Evolutionary conservation across 2,329 filamentous ascomycete genomes (phyloP), one percentile per base, ranked within the genome.

Genomic region (Verticillium tricorpus): DNA sequence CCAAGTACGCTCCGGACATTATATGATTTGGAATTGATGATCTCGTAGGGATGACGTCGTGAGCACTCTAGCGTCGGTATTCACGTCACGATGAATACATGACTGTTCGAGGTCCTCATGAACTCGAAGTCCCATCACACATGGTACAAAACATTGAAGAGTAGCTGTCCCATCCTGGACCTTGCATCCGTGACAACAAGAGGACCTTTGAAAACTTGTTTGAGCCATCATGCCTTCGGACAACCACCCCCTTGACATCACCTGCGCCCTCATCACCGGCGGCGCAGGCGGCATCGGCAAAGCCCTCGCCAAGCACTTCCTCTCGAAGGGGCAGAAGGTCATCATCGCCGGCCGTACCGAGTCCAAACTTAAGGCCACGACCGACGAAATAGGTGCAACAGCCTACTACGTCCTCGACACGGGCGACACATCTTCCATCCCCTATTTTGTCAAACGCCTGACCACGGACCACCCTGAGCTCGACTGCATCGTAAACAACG

Each of bases 401-500:
- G 78, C 73, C 0, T 87, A 85, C 67, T 85, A 85, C 63, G 76
- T 79, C 0, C 67, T 80, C 1, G 83, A 87, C 67, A 83, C 81
- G 0, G 79, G 83, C 59, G 72, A 80, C 3, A 76, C 77, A 0
- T 59, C 70, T 0, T 68, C 73, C 1, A 80, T 85, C 9, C 74
- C 80, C n/a, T 25, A 19, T 0, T 85, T 86, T 63, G 71, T 81
- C 60, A 61, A 76, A 52, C 75, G 74, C 17, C 68, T 86, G 52
- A 78, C 75, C 3, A 65, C 63, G 2, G 78, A 84, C 6, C 80
- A 86, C 66, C 82, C 45, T 22, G 45, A 50, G 7, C 69, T 86
- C 2, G 83, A 87, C 70, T 86, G 83, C 65, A 68, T 87, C 0
- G 73, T 87, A 68, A 87, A 86, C 72, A 86, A 87, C 60, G 84